phyloP scores from a whole-genome alignment of 805 yeast genomes.

The Yamadazyma phyllophila region DNA sequence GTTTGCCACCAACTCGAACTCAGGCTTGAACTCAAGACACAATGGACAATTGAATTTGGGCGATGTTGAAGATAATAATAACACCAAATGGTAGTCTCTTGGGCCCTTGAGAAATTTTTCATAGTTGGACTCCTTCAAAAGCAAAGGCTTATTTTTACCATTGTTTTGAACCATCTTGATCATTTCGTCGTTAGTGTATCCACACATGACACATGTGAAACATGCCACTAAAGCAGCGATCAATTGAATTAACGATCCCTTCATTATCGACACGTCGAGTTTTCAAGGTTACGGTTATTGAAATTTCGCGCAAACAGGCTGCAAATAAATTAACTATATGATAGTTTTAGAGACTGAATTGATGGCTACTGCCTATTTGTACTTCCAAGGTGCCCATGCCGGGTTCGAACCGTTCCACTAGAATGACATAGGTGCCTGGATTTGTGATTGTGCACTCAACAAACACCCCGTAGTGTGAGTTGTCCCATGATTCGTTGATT shows the following conservation, averaged over 20 bases:
- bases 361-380: slow-evolving; percentile 29
- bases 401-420: slow-evolving; percentile 49
- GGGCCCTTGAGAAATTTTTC: slow-evolving; percentile 56
- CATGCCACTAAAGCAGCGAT: slow-evolving; percentile 1
- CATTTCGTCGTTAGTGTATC: slow-evolving; percentile 24
- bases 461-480: slow-evolving; percentile 44
- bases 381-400: slow-evolving; percentile 42
- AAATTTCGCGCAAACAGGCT: background rate
- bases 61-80: slow-evolving; percentile 70
- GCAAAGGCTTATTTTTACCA: slow-evolving; percentile 18
- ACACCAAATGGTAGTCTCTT: slow-evolving; percentile 65
- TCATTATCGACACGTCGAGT: slow-evolving; percentile 8
- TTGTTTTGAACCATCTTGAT: slow-evolving; percentile 15
- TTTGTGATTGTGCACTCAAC: slow-evolving; percentile 25
- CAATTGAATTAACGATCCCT: slow-evolving; percentile 6
- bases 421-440: slow-evolving; percentile 34
- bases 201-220: slow-evolving; percentile 10
- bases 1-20: slow-evolving; percentile 54
- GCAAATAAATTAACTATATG: too few species aligned
- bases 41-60: slow-evolving; percentile 72
- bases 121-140: slow-evolving; percentile 59
- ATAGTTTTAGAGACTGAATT: background rate
- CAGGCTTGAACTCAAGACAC: slow-evolving; percentile 71
- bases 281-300: too few species aligned
- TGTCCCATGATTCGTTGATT: slow-evolving; percentile 39